Evolutionary conservation across 1,284 basidiomycete genomes (phyloP).

Genomic region (Sphagnurus paluster): DNA sequence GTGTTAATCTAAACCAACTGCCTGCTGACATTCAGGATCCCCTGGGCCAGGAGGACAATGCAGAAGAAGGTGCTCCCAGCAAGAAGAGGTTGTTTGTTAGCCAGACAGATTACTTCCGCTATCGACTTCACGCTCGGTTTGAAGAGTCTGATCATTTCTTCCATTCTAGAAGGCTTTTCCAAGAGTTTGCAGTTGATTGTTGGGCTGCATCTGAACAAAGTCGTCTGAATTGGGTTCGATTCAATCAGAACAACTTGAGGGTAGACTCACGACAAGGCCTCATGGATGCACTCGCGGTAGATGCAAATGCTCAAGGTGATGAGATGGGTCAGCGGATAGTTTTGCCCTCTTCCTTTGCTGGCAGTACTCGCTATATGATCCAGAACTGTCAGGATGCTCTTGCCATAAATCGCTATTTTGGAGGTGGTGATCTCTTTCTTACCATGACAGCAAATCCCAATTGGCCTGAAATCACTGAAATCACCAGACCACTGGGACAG

Average conservation of each 20-base stretch:
- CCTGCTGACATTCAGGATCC: too few relatives aligned
- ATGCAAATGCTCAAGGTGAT: conserved; percentile 26
- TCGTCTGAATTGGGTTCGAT: conserved; percentile 24
- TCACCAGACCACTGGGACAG: conserved; percentile 39
- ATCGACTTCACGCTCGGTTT: conserved; percentile 28
- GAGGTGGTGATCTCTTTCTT: conserved; percentile 41
- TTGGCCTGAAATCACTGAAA: conserved; percentile 44
- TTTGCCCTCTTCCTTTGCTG: conserved; percentile 39
- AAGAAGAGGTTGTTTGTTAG: too few relatives aligned
- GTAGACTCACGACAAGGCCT: conserved; percentile 38
- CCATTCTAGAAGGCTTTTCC: conserved; percentile 37
- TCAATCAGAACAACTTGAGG: conserved; percentile 38
- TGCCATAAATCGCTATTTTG: conserved; percentile 33
- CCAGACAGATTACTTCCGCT: too few relatives aligned
- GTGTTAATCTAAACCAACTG: too few relatives aligned
- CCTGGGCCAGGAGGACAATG: too few relatives aligned
- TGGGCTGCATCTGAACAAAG: conserved; percentile 30
- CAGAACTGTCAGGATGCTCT: conserved; percentile 45
- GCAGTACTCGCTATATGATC: conserved; percentile 39
- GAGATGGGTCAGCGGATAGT: conserved; percentile 35
- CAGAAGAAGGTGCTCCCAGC: too few relatives aligned
- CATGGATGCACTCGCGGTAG: conserved; percentile 30
- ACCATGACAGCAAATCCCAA: conserved; percentile 47
- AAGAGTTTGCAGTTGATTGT: conserved; percentile 24
- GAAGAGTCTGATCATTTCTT: conserved; percentile 33